Evolutionary conservation across 1,284 basidiomycete species (phyloP).

Genomic region (Puccinia coronata): DNA sequence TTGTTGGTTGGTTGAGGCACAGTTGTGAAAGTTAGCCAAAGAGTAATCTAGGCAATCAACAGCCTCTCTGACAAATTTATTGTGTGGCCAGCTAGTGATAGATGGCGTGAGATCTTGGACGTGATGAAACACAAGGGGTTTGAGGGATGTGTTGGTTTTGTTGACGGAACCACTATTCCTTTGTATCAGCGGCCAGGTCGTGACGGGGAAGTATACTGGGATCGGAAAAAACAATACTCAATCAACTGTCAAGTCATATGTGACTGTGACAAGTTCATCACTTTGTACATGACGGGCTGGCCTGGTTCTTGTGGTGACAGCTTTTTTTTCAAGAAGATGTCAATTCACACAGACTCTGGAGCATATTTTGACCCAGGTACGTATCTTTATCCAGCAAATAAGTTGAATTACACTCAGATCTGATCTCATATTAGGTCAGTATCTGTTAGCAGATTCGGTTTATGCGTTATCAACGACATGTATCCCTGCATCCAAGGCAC

Average conservation of each 20-base stretch:
- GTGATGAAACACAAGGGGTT: neutral
- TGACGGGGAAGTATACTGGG: slow-evolving; percentile 9
- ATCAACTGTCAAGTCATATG: slow-evolving; percentile 20
- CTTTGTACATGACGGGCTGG: slow-evolving; percentile 25
- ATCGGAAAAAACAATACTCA: slow-evolving; percentile 6
- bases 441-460: slow-evolving; percentile 21
- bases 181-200: slow-evolving; percentile 2
- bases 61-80: neutral
- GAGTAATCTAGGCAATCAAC: neutral
- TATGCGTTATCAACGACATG: neutral
- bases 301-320: slow-evolving; percentile 30
- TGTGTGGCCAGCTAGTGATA: neutral
- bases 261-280: slow-evolving; percentile 38
- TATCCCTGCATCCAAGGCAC: slow-evolving; percentile 22
- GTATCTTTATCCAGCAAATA: neutral
- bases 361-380: neutral
- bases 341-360: neutral
- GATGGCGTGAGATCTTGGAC: neutral
- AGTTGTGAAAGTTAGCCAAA: neutral
- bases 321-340: slow-evolving; percentile 2
- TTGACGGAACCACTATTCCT: slow-evolving; percentile 10
- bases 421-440: neutral
- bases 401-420: neutral
- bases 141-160: neutral
- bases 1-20: neutral